Conservation (phyloP, 2,329 filamentous ascomycete species). For the Diaporthe ampelina region DNA sequence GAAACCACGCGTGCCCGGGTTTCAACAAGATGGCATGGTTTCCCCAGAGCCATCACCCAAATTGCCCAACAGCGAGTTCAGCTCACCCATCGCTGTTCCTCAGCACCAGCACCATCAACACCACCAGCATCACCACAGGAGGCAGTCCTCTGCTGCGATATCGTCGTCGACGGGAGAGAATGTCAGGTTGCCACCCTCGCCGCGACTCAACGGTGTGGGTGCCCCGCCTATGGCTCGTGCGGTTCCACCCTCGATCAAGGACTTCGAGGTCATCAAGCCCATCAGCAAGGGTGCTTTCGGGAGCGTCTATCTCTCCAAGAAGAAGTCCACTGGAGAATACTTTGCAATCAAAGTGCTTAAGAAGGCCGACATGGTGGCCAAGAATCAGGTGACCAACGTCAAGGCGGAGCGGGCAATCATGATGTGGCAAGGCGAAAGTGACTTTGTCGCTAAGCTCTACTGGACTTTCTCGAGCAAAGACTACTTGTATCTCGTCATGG, state of each 20-base stretch:
- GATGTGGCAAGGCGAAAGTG: constrained; percentile 99
- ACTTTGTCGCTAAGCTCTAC: constrained; percentile 98
- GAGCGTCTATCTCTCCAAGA: constrained; percentile 97
- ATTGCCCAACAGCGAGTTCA: constrained; percentile 85
- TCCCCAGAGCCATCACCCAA: constrained; percentile 94
- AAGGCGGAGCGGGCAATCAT: constrained; percentile 99
- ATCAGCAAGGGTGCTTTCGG: constrained; percentile 99
- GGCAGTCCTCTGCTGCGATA: constrained; percentile 91
- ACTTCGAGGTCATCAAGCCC: constrained; percentile 99
- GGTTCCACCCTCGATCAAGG: constrained; percentile 95
- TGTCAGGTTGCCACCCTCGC: constrained; percentile 82
- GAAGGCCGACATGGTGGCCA: constrained; percentile 99
- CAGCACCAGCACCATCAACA: constrained; percentile 75
- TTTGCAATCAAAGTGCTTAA: constrained; percentile 99
- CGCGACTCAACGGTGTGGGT: constrained; percentile 81
- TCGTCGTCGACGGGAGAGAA: constrained; percentile 65
- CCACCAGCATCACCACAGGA: constrained; percentile 70
- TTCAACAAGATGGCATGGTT: constrained; percentile 74
- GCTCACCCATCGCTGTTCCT: constrained; percentile 76
- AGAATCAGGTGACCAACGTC: constrained; percentile 99
- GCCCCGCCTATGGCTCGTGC: constrained; percentile 88
- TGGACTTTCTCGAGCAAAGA: constrained; percentile 99
- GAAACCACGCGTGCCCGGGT: constrained; percentile 79
- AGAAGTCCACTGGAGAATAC: constrained; percentile 98
- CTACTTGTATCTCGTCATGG: constrained; percentile 98